Evolutionary conservation across 495 filamentous ascomycete species (phyloP), one percentile per base, ranked within the genome.

Genomic region (Talaromyces adpressus): DNA sequence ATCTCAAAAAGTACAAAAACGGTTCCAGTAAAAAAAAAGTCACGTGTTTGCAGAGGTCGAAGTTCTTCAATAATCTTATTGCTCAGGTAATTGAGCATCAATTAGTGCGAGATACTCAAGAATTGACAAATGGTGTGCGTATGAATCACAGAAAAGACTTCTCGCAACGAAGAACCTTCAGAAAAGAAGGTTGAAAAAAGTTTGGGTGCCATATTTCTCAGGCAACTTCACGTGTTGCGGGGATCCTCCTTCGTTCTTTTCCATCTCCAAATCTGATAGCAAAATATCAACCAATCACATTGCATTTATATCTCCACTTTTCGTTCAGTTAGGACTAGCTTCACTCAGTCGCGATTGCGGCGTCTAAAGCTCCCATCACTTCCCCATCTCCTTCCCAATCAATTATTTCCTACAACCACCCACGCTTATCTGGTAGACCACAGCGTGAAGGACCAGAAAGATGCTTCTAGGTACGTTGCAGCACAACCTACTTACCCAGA

Each of bases 121-220:
- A 45, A 45, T n/a, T 45, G 16, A 45, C 4, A 3, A 45, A 3
- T 18, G 14, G 18, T 18, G 39, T n/a, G 39, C 4, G 6, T 45
- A n/a, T 45, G 5, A 45, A 16, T 6, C 4, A n/a, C 16, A 45
- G 14, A 45, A 45, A 45, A 45, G 39, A 49, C n/a, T 8, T 49
- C 18, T 7, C 6, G 11, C n/a, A 18, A 41, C 2, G 36, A 41
- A 41, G 12, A 41, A 41, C 4, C 2, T 16, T 36, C 14, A 41
- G 36, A 16, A 16, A 41, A 12, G 36, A 41, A 12, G n/a, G n/a
- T 49, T 51, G 51, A 63, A 66, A 67, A 69, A 68, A 39, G 30
- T 27, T 8, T 14, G 27, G 52, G 20, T 56, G 52, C 52, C 52
- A 25, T 7, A 56, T 29, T 56, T 56, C 9, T 56, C 52, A 56